Percentiles rank a stretch among this genome's conserved stretches.
These are phyloP conservation scores for Penicillium sp. DNA, from an alignment of 2,329 filamentous ascomycete species.

Conservation along the genomic window DNA sequence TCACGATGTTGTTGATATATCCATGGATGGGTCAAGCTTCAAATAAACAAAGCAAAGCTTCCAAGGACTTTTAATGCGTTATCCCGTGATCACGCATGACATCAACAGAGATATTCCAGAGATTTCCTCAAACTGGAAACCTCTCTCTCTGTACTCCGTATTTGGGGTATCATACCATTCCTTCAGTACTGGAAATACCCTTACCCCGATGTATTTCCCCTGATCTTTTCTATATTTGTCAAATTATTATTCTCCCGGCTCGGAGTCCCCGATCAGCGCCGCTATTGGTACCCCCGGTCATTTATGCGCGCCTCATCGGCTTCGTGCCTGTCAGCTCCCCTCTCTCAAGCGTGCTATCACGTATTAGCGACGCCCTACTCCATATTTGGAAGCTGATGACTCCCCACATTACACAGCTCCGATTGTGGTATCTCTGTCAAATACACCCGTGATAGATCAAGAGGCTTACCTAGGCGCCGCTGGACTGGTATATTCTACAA, in stretches of 20 bases:
- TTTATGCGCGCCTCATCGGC: constrained; percentile 15
- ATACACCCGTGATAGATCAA: not conserved
- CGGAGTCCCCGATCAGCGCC: constrained; percentile 24
- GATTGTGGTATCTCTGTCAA: not conserved
- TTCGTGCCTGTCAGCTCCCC: constrained; percentile 25
- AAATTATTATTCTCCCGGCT: constrained; percentile 14
- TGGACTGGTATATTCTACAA: not conserved
- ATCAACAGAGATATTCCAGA: constrained; percentile 9
- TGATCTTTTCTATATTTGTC: constrained; percentile 15
- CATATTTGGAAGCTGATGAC: constrained; percentile 2
- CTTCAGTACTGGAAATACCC: constrained; percentile 20
- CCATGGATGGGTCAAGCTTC: not conserved
- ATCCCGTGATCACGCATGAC: constrained; percentile 29
- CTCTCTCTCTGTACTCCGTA: not conserved
- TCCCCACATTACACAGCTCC: constrained; percentile 5
- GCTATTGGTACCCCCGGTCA: constrained; percentile 24
- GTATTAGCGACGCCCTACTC: constrained; percentile 5
- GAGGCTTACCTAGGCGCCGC: not conserved
- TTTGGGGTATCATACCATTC: constrained; percentile 5
- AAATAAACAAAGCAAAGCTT: constrained; percentile 25
- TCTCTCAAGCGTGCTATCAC: constrained; percentile 3
- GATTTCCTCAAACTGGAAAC: not conserved
- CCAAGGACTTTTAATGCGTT: constrained; percentile 10
- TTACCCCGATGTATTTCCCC: constrained; percentile 11
- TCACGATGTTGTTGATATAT: constrained; percentile 12